Conservation (phyloP, 495 filamentous ascomycete species). For the Platismatia glauca region DNA sequence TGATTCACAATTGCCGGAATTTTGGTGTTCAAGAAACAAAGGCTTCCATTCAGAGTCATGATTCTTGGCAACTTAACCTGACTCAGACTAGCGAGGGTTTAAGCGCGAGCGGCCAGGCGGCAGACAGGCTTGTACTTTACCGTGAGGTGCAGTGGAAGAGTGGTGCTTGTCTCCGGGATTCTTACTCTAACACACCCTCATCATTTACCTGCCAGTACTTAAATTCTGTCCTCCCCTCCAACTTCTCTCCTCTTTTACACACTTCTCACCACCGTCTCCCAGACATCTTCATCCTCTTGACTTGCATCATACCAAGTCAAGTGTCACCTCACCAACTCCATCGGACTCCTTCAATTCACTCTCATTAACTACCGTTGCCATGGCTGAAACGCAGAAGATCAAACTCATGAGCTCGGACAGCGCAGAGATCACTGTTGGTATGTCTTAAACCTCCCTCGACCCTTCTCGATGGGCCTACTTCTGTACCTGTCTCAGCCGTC, state of each 20-base stretch:
- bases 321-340: neutral
- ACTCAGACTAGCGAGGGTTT: neutral
- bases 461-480: too few relatives aligned
- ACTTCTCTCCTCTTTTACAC: neutral
- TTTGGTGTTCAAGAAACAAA: too few relatives aligned
- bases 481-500: neutral
- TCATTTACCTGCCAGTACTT: neutral
- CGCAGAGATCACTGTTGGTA: slow-evolving; percentile 48
- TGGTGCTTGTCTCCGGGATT: neutral
- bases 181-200: neutral
- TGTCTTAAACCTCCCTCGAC: neutral
- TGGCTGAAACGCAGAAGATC: slow-evolving; percentile 32
- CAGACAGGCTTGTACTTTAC: neutral
- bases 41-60: too few relatives aligned
- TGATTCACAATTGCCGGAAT: too few relatives aligned
- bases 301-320: neutral
- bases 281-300: neutral
- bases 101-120: neutral
- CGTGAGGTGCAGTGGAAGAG: too few relatives aligned
- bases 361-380: slow-evolving; percentile 12
- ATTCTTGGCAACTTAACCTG: neutral
- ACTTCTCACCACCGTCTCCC: neutral
- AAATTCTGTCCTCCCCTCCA: neutral
- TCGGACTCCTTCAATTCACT: neutral
- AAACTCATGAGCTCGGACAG: slow-evolving; percentile 51